Conservation (phyloP, 1,284 basidiomycete genomes). For the Pholiota adiposa region DNA sequence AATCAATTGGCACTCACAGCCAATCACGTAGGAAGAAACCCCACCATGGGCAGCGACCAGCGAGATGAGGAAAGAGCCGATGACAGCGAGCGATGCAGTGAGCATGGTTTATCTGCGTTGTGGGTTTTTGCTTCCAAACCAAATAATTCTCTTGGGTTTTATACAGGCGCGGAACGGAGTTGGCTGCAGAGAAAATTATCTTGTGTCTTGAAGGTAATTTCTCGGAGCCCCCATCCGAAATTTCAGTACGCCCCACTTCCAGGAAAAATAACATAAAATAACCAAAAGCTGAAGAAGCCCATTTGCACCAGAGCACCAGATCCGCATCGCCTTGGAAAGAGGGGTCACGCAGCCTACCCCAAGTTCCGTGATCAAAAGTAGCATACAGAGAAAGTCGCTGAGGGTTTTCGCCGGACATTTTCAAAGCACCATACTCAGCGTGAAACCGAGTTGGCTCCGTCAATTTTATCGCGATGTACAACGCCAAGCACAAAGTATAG, state of each 20-base stretch:
- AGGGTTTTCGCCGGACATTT: slow-evolving; percentile 20
- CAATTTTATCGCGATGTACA: slow-evolving; percentile 6
- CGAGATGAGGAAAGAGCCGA: slow-evolving; percentile 31
- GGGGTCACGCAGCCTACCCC: neutral
- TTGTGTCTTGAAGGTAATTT: neutral
- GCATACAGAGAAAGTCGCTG: neutral
- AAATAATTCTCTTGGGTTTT: neutral
- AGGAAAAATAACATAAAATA: neutral
- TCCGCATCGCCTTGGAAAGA: neutral
- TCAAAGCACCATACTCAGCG: neutral
- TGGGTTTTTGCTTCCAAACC: neutral
- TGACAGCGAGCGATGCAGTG: slow-evolving; percentile 25
- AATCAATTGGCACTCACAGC: slow-evolving; percentile 27
- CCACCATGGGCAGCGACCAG: slow-evolving; percentile 37
- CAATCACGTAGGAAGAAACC: slow-evolving; percentile 38
- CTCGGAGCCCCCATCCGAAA: neutral
- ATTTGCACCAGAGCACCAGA: neutral
- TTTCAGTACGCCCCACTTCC: neutral
- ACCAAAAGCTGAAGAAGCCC: neutral
- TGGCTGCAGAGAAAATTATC: neutral
- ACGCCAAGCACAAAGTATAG: slow-evolving; percentile 17
- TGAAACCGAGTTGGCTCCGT: slow-evolving; percentile 21
- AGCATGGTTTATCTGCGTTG: neutral
- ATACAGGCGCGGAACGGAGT: neutral
- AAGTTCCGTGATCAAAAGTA: neutral